phyloP scores from a whole-genome alignment of 2,329 filamentous ascomycete genomes.

The Elsinoe perseae region DNA sequence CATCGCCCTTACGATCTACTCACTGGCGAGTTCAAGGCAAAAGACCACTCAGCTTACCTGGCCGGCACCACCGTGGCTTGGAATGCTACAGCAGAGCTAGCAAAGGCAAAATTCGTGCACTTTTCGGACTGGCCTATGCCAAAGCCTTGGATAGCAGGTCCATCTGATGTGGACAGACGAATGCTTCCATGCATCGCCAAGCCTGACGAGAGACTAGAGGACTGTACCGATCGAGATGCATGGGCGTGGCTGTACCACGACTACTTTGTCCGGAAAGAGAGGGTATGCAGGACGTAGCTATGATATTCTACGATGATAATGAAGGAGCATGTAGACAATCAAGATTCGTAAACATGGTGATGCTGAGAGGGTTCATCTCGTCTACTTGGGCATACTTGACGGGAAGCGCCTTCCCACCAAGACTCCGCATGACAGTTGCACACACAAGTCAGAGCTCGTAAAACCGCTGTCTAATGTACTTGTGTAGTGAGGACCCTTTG shows the following conservation, averaged over 20 bases:
- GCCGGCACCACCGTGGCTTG: slow-evolving; percentile 46
- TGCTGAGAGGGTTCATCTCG: too few species aligned
- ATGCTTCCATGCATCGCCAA: slow-evolving; percentile 35
- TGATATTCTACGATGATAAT: too few species aligned
- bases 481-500: too few species aligned
- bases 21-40: slow-evolving; percentile 53
- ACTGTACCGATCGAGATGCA: slow-evolving; percentile 23
- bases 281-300: not conserved
- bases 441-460: too few species aligned
- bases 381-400: too few species aligned
- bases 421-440: too few species aligned
- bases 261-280: slow-evolving; percentile 21
- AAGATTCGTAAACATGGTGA: too few species aligned
- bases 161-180: slow-evolving; percentile 30
- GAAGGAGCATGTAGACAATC: too few species aligned
- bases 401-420: too few species aligned
- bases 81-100: slow-evolving; percentile 50
- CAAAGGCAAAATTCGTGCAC: slow-evolving; percentile 59
- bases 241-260: slow-evolving; percentile 28
- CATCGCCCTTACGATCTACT: slow-evolving; percentile 56
- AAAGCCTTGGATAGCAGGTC: slow-evolving; percentile 52
- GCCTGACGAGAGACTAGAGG: slow-evolving; percentile 16
- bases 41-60: slow-evolving; percentile 47
- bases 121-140: slow-evolving; percentile 66
- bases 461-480: too few species aligned